Conservation (phyloP, 441 rosid species). For the California macrophylla region DNA sequence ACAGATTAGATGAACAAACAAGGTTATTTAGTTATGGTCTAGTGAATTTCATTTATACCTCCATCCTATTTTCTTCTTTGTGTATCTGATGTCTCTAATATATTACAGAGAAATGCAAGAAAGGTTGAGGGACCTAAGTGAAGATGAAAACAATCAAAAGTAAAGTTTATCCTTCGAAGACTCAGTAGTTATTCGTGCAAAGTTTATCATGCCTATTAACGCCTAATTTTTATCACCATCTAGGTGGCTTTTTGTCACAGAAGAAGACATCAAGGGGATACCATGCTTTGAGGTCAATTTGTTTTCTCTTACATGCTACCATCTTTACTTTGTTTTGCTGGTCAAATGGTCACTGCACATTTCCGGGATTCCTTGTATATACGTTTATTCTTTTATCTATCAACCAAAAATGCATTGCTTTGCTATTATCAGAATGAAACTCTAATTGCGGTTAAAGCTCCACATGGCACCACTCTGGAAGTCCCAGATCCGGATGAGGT, state of each 20-base stretch:
- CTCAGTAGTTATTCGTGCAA: neutral
- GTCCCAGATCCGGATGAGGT: slow-evolving; percentile 99
- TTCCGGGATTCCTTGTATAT: neutral
- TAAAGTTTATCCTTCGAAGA: slow-evolving; percentile 22
- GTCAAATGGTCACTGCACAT: slow-evolving; percentile 6
- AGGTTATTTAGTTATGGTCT: slow-evolving; percentile 36
- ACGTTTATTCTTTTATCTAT: neutral
- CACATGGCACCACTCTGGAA: slow-evolving; percentile 96
- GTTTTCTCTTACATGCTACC: slow-evolving; percentile 2
- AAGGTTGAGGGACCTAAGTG: slow-evolving; percentile 70
- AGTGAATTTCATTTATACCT: neutral
- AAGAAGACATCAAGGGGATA: slow-evolving; percentile 84
- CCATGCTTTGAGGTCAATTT: slow-evolving; percentile 79
- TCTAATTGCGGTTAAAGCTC: slow-evolving; percentile 90
- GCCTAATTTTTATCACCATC: neutral
- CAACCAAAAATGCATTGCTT: slow-evolving; percentile 11
- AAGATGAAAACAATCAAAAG: slow-evolving; percentile 81
- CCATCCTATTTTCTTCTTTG: neutral
- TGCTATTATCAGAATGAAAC: slow-evolving; percentile 65
- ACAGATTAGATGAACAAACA: slow-evolving; percentile 59
- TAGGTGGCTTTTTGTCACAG: slow-evolving; percentile 92
- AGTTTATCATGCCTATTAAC: neutral
- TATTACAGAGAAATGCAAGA: slow-evolving; percentile 80
- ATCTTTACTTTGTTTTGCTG: slow-evolving; percentile 3
- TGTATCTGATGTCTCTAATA: slow-evolving; percentile 19